Conservation (phyloP, 106 monocot species). For the Dendrobium nobile region DNA sequence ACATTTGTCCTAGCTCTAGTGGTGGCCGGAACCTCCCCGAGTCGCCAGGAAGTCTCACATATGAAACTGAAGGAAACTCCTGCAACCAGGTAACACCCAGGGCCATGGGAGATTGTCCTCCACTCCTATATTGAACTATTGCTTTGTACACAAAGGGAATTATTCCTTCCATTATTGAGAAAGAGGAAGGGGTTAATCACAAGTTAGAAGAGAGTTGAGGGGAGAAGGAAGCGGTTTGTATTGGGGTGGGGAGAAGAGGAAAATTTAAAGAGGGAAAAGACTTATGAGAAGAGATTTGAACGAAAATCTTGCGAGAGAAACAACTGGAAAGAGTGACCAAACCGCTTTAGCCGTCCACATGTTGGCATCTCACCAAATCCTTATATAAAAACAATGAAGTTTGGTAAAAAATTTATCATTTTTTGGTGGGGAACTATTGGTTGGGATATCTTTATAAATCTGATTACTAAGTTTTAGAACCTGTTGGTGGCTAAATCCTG, state of each 20-base stretch:
- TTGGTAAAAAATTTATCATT: background rate
- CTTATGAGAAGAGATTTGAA: background rate
- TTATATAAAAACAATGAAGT: background rate
- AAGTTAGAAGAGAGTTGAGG: too few relatives aligned
- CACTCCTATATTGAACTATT: slow-evolving; percentile 22
- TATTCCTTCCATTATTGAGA: slow-evolving; percentile 21
- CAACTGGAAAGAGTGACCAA: background rate
- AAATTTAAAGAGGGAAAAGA: background rate
- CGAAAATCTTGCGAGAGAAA: background rate
- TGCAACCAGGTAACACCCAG: background rate
- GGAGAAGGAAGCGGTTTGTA: background rate
- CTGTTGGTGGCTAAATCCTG: too few relatives aligned
- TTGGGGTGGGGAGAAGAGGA: background rate
- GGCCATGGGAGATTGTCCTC: background rate
- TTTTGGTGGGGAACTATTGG: too few relatives aligned
- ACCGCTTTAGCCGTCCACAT: background rate
- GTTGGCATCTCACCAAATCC: background rate
- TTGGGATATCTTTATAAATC: too few relatives aligned
- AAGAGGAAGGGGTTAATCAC: background rate
- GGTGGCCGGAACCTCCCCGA: slow-evolving; percentile 6
- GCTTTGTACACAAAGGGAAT: slow-evolving; percentile 23
- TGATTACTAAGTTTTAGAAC: too few relatives aligned
- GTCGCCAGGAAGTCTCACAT: slow-evolving; percentile 21
- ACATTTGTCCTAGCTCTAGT: background rate
- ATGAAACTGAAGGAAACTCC: slow-evolving; percentile 12